Evolutionary conservation across 495 filamentous ascomycete species (phyloP).

Genomic region (Hypoxylon fragiforme): DNA sequence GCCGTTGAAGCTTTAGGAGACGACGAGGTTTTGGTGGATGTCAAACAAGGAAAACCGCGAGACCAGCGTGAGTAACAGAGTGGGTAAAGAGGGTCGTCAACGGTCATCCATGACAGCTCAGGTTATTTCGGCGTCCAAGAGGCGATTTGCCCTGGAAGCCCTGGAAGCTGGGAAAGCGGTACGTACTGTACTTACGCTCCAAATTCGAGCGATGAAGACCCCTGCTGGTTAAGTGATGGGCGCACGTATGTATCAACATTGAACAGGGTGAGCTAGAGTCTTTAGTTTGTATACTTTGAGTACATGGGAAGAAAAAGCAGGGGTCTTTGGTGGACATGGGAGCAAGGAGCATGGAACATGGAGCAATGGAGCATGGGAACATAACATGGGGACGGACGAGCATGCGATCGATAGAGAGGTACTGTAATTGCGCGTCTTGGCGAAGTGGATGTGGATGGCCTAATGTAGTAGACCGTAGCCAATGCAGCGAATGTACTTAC

Average conservation of each 20-base stretch:
- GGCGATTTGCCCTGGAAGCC: constrained; percentile 29
- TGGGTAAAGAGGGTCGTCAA: constrained; percentile 36
- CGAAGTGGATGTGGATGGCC: constrained; percentile 25
- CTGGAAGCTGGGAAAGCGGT: constrained; percentile 24
- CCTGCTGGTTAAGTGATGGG: constrained; percentile 15
- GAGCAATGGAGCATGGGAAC: not conserved
- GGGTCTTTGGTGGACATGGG: constrained; percentile 9
- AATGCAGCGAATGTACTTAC: not conserved
- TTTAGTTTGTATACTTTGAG: constrained; percentile 3
- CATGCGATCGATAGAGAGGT: constrained; percentile 28
- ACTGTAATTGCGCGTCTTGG: constrained; percentile 28
- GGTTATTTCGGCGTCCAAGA: constrained; percentile 35
- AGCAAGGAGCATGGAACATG: too few species aligned
- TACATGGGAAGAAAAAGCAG: constrained; percentile 1
- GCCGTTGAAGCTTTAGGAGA: constrained; percentile 35
- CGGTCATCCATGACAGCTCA: constrained; percentile 33
- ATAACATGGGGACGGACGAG: constrained; percentile 20
- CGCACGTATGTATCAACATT: constrained; percentile 26
- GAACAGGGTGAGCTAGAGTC: constrained; percentile 30
- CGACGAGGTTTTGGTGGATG: constrained; percentile 34
- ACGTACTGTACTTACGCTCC: constrained; percentile 13
- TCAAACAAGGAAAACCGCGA: constrained; percentile 36
- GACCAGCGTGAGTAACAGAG: constrained; percentile 27
- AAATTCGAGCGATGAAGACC: constrained; percentile 4
- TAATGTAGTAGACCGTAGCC: constrained; percentile 29